Base-by-base conservation (phyloP, 2,329 filamentous ascomycete genomes). In the Hymenoscyphus fructigenus region DNA sequence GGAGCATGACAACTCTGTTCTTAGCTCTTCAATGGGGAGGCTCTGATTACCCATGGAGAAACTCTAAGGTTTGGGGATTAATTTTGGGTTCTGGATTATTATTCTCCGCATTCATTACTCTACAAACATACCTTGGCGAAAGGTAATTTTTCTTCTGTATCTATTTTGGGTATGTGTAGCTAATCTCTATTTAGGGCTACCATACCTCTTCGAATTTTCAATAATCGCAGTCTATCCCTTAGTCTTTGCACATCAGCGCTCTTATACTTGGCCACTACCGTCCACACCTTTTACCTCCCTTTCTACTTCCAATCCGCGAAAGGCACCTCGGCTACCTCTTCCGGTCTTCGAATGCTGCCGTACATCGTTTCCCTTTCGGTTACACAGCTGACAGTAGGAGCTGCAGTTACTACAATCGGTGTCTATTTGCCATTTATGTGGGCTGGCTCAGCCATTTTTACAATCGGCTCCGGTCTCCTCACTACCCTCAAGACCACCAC, bases 401-500 rank as follows among this genome's bases (percentile, higher is more conserved):
- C 12, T 9, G 47, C 44, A 5, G 70, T 75, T 26, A 73, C 70
- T 10, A 38, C 68, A 17, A 53, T 72, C 14, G 76, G 76, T 9
- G 70, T 75, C 38, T 76, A 75, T 47, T 67, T 70, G 2, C 75
- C 76, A 15, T 73, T 76, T 63, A 73, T 76, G 71, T 69, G 72
- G 23, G 38, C 66, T 17, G 70, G 73, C 2, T 59, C 72, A 7
- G 68, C 71, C 26, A 14, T 78, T 10, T 68, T 68, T 58, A 63
- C 73, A 4, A 66, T 76, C 50, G 62, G 72, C 86, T 67, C 81
- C 82, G 85, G 83, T 34, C 78, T 88, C 63, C 78, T 87, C 65
- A 82, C 83, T 0, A 85, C 83, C 0, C 79, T 85, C 26, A 73
- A 76, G 58, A 32, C 60, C n/a, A 56, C 55, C 14, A 66, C 61